Percentiles rank a stretch among this genome's conserved stretches.
phyloP scores from a whole-genome alignment of 1,139 yeast species.

The Pichia sp. region DNA sequence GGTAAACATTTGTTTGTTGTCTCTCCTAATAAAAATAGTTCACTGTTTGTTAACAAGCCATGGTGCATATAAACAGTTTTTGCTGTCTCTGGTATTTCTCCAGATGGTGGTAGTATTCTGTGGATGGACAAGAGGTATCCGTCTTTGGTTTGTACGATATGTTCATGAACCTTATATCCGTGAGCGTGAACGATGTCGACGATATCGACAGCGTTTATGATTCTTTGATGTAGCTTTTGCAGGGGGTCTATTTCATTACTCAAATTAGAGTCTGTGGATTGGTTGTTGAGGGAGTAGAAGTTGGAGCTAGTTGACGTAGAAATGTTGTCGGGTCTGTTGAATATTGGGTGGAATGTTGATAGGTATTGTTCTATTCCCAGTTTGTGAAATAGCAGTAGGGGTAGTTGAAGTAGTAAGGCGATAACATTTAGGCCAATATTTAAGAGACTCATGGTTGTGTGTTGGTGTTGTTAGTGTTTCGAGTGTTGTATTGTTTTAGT shows the following conservation, averaged over 20 bases:
- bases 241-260: background rate
- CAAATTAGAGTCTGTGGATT: background rate
- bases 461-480: background rate
- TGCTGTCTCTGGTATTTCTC: slow-evolving; percentile 5
- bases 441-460: background rate
- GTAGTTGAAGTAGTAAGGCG: slow-evolving; percentile 23
- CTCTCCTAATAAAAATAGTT: slow-evolving; percentile 42
- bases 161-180: slow-evolving; percentile 69
- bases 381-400: slow-evolving; percentile 22
- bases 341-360: slow-evolving; percentile 17
- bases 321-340: slow-evolving; percentile 25
- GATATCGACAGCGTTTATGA: slow-evolving; percentile 46
- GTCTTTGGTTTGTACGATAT: slow-evolving; percentile 53
- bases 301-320: slow-evolving; percentile 8
- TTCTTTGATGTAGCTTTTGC: slow-evolving; percentile 18
- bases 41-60: slow-evolving; percentile 46
- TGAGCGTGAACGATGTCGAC: slow-evolving; percentile 59
- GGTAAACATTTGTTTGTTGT: slow-evolving; percentile 49
- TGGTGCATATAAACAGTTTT: slow-evolving; percentile 43
- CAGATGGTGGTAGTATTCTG: slow-evolving; percentile 28
- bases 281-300: background rate
- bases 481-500: background rate
- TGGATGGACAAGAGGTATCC: slow-evolving; percentile 43
- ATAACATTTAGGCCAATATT: background rate
- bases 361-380: slow-evolving; percentile 24